Evolutionary conservation across 2,329 filamentous ascomycete genomes (phyloP).

Genomic region (Fonsecaea pedrosoi): DNA sequence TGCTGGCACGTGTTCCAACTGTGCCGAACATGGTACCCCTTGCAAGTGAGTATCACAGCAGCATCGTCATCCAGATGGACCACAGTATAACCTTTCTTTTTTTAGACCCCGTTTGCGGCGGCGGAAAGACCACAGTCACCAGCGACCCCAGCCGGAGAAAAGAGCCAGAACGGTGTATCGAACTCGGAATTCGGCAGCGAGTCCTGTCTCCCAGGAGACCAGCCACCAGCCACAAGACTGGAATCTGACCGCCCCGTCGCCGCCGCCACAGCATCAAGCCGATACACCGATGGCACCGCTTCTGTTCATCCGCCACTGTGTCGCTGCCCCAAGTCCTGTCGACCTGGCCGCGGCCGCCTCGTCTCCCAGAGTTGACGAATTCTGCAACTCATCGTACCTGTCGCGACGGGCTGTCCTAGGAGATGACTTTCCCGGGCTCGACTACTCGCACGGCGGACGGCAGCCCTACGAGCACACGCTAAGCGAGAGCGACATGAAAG

Average conservation of each 20-base stretch:
- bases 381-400: conserved; percentile 29
- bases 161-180: conserved; percentile 4
- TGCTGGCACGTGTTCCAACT: conserved; percentile 21
- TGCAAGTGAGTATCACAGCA: conserved; percentile 19
- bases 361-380: conserved; percentile 23
- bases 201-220: background rate
- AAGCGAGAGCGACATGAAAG: conserved; percentile 26
- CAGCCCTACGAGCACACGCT: conserved; percentile 20
- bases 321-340: conserved; percentile 10
- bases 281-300: conserved; percentile 8
- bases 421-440: conserved; percentile 30
- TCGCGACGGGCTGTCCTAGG: conserved; percentile 29
- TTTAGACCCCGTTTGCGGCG: conserved; percentile 14
- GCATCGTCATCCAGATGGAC: background rate
- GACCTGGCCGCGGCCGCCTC: conserved; percentile 21
- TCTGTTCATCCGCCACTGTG: conserved; percentile 22
- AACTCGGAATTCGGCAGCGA: background rate
- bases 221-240: background rate
- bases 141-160: conserved; percentile 4
- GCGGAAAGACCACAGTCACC: conserved; percentile 3
- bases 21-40: conserved; percentile 18
- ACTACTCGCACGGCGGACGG: conserved; percentile 27
- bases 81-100: conserved; percentile 11
- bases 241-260: background rate
- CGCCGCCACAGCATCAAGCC: background rate